Percentiles rank a stretch among this genome's conserved stretches.
Evolutionary conservation across 2,329 filamentous ascomycete genomes (phyloP).

Genomic region (Phoma sp.): DNA sequence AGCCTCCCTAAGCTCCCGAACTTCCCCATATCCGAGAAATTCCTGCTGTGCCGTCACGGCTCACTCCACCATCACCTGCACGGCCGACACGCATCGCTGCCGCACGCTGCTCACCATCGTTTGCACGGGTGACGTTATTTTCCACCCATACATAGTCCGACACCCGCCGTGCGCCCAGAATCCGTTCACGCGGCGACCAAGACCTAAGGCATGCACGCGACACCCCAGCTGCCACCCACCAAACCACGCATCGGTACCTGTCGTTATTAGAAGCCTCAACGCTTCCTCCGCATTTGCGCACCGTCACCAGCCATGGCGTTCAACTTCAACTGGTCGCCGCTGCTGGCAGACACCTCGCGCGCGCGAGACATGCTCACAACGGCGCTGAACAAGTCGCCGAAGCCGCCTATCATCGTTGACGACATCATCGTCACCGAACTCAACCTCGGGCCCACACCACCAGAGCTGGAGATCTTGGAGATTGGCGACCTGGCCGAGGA

Average conservation of each 20-base stretch:
- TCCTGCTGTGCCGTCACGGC: conserved; percentile 22
- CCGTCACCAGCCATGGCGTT: conserved; percentile 76
- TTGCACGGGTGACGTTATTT: conserved; percentile 13
- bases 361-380: conserved; percentile 93
- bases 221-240: conserved; percentile 34
- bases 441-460: conserved; percentile 92
- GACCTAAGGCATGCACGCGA: conserved; percentile 47
- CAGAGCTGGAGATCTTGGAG: conserved; percentile 94
- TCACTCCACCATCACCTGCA: conserved; percentile 34
- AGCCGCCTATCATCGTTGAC: conserved; percentile 98
- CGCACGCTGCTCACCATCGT: conserved; percentile 11
- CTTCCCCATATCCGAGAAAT: conserved; percentile 33
- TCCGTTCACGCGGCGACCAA: conserved; percentile 43
- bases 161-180: conserved; percentile 19
- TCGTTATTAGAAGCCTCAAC: conserved; percentile 30
- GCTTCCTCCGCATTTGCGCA: conserved; percentile 10
- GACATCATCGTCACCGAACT: conserved; percentile 98
- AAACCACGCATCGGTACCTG: conserved; percentile 19
- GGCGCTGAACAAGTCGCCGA: conserved; percentile 95
- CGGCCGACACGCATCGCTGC: conserved; percentile 9
- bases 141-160: conserved; percentile 14
- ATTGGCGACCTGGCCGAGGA: conserved; percentile 98
- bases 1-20: conserved; percentile 19
- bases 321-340: conserved; percentile 99
- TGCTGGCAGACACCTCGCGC: conserved; percentile 91